A percentile compares a stretch with the other conserved stretches of the same genome.
phyloP scores from a whole-genome alignment of 768 basidiomycete species.

The Amanita inopinata region DNA sequence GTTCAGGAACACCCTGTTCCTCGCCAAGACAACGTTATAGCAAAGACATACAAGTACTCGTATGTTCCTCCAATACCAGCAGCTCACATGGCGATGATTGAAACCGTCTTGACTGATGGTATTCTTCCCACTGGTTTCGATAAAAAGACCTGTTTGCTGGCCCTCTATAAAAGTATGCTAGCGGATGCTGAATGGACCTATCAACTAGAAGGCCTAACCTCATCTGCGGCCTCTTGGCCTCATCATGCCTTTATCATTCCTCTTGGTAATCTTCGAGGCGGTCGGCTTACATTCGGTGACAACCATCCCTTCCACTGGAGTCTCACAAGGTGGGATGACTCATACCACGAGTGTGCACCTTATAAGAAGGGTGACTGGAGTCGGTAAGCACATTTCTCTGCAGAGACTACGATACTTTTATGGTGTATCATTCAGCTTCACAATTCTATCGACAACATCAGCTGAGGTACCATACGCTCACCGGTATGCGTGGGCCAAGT shows the following conservation, averaged over 20 bases:
- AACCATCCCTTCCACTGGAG: not conserved
- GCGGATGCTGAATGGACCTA: conserved; percentile 4
- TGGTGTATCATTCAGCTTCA: not conserved
- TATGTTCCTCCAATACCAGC: not conserved
- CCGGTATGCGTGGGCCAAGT: conserved; percentile 2
- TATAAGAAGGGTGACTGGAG: not conserved
- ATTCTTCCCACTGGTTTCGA: conserved; percentile 1
- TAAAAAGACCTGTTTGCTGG: not conserved
- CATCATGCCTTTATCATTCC: conserved; percentile 4
- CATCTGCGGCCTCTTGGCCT: not conserved
- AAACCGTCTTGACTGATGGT: not conserved
- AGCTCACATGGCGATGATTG: not conserved
- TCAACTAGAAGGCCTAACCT: conserved; percentile 1
- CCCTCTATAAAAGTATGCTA: conserved; percentile 6
- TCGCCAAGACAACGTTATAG: conserved; percentile 1
- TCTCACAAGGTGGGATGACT: conserved; percentile 2
- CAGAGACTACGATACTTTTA: not conserved
- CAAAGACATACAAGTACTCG: not conserved
- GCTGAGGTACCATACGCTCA: not conserved
- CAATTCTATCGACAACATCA: not conserved
- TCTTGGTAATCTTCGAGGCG: conserved; percentile 1
- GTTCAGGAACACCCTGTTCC: not conserved
- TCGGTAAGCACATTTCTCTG: not conserved
- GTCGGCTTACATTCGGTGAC: not conserved
- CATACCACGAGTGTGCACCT: not conserved